Base-by-base conservation (phyloP, 2,329 filamentous ascomycete genomes). In the Fusarium subglutinans region DNA sequence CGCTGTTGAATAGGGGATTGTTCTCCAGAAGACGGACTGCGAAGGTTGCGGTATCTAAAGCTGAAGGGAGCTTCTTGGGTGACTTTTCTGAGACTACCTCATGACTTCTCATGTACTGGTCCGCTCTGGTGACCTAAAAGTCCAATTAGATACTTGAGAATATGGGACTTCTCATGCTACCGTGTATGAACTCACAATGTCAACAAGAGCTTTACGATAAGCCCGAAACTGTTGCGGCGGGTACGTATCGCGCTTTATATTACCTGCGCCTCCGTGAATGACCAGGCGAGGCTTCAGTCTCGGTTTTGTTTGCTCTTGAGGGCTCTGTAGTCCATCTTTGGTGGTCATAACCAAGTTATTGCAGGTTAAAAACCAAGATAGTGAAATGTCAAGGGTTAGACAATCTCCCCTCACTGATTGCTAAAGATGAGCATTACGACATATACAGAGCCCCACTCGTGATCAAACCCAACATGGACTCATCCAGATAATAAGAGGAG, bases 1-100 rank as follows among this genome's bases (percentile, higher is more conserved):
- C 94, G 65, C 91, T 91, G 84, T 98, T 98, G 87, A 96, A 97
- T 9, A 97, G 88, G 5, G 92, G 88, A 78, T 95, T 90, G 79
- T 97, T 87, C 83, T 98, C 95, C 22, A 98, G 89, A 33, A 92
- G 87, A 3, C 86, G 85, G 17, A 97, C 94, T 50, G 94, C 94
- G 80, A 92, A 89, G 4, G 92, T 92, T 4, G 94, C 94, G 2
- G 91, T 89, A 63, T 94, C 91, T 20, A 98, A 87, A 1, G 95
- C 93, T 2, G 87, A 87, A 14, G 89, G 87, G n/a, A 30, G 62
- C 24, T 55, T 59, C 20, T 50, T 47, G 41, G 20, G 18, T 13
- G 44, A 35, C 50, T 75, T 77, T 66, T 74, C 70, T 24, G 53
- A 38, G 35, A 12, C 24, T 20, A 8, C n/a, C 22, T 33, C 53